Conservation (phyloP, 202 grass and related monocot species). For the Panicum hallii region DNA sequence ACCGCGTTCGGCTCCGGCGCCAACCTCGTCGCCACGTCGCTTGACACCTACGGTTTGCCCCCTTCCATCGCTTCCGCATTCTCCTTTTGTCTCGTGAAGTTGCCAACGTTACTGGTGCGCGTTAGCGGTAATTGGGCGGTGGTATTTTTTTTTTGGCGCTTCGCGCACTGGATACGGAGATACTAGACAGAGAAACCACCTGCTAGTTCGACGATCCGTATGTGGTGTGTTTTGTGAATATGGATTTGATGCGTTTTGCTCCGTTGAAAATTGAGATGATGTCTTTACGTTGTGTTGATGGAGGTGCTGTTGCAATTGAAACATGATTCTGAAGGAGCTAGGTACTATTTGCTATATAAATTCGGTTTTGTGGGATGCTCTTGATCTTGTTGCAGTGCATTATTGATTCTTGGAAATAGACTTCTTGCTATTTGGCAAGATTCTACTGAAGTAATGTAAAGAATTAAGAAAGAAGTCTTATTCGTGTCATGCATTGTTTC, state of each 20-base stretch:
- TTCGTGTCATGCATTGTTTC: not conserved
- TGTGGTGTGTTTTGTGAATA: not conserved
- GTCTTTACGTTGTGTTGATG: not conserved
- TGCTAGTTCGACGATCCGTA: not conserved
- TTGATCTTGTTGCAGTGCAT: not conserved
- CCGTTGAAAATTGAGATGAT: not conserved
- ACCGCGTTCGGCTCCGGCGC: conserved; percentile 52
- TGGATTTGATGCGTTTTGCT: not conserved
- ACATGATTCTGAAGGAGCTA: not conserved
- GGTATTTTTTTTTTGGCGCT: not conserved
- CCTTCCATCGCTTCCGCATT: not conserved
- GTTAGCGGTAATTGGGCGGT: no score
- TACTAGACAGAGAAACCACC: not conserved
- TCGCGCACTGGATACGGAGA: not conserved
- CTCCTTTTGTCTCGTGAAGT: not conserved
- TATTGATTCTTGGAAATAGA: not conserved
- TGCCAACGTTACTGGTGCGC: not conserved
- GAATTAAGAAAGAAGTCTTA: not conserved
- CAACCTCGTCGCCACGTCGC: conserved; percentile 61
- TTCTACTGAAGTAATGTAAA: not conserved
- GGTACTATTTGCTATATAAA: not conserved
- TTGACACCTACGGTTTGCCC: conserved; percentile 46
- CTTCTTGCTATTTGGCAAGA: not conserved
- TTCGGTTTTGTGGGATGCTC: not conserved
- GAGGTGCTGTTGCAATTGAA: not conserved